phyloP scores from a whole-genome alignment of 2,329 filamentous ascomycete genomes.

The Colletotrichum theobromicola region DNA sequence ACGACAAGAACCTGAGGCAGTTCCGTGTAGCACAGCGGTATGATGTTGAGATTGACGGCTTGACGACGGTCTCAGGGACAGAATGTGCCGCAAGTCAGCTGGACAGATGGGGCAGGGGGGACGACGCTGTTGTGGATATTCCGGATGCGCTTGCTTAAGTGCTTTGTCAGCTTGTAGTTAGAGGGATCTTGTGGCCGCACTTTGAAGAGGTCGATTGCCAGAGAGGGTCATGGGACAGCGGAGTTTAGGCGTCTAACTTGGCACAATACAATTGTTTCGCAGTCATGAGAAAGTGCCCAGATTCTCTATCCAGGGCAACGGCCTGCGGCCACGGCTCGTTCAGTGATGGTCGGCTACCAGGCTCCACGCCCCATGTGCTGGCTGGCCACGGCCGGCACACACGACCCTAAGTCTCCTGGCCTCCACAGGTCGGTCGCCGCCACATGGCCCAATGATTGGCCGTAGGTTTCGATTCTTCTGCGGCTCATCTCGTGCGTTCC shows the following conservation, averaged over 20 bases:
- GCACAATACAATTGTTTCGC: not conserved
- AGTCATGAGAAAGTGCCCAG: not conserved
- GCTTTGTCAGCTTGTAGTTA: no score
- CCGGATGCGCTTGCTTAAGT: not conserved
- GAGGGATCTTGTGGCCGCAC: no score
- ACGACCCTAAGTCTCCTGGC: not conserved
- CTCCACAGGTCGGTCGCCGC: not conserved
- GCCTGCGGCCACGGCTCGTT: not conserved
- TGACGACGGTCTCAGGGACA: not conserved
- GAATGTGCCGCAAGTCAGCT: no score
- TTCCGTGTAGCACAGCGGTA: slow-evolving; percentile 48
- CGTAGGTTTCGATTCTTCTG: not conserved
- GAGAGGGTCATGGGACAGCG: no score
- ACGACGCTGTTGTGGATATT: not conserved
- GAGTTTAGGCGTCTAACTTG: not conserved
- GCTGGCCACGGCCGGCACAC: not conserved
- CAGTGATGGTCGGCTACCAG: not conserved
- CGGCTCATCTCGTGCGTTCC: not conserved
- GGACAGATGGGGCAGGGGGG: no score
- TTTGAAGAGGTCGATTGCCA: no score
- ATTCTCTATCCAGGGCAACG: not conserved
- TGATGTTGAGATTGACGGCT: slow-evolving; percentile 25
- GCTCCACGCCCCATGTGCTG: not conserved
- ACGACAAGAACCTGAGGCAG: slow-evolving; percentile 37
- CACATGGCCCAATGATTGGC: not conserved